Evolutionary conservation across 345 rosid species (phyloP), one percentile per base, ranked within the genome.

Genomic region (Lagerstroemia speciosa): DNA sequence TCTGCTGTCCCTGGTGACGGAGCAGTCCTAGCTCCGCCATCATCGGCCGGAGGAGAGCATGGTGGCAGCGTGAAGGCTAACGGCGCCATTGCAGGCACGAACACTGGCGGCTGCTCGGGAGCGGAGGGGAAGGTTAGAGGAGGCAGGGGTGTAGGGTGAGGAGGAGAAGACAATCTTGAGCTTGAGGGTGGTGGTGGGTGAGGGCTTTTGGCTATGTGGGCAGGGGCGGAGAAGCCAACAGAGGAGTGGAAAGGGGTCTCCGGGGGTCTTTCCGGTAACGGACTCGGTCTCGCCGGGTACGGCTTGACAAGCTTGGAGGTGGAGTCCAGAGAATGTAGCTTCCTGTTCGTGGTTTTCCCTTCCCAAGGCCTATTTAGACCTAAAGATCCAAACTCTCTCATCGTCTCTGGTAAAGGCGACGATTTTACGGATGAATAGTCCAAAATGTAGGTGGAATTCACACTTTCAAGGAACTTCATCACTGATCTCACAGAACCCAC

Each of bases 171-270:
- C 33, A 58, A 29, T 58, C 63, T 16, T 27, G 63, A 58, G 3
- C 63, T 10, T 26, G 63, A 10, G 79, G 43, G 57, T 32, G 79
- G 57, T 32, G 79, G 79, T 27, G 83, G 64, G 20, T 60, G 75
- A 66, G 86, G 89, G 38, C 53, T 78, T 74, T 65, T 76, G 82
- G 85, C 81, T 64, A 71, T 66, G 62, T 78, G 77, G 29, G 89
- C 79, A 50, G 91, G 93, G 46, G 75, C 74, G 55, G 87, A 81
- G 58, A 31, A 82, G 60, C 89, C 90, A 67, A 78, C 58, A 8
- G 87, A 82, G 65, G 88, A 80, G 45, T 79, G 85, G 27, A 82
- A 37, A 17, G 78, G 74, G 38, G 76, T 55, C 31, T 55, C 63
- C 30, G 48, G 78, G n/a, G 86, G 64, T 20, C 69, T 76, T 72